A percentile compares a stretch with the other conserved stretches of the same genome.
phyloP scores from a whole-genome alignment of 2,329 filamentous ascomycete genomes.

The Ophiognomonia clavigignenti-juglandacearum region DNA sequence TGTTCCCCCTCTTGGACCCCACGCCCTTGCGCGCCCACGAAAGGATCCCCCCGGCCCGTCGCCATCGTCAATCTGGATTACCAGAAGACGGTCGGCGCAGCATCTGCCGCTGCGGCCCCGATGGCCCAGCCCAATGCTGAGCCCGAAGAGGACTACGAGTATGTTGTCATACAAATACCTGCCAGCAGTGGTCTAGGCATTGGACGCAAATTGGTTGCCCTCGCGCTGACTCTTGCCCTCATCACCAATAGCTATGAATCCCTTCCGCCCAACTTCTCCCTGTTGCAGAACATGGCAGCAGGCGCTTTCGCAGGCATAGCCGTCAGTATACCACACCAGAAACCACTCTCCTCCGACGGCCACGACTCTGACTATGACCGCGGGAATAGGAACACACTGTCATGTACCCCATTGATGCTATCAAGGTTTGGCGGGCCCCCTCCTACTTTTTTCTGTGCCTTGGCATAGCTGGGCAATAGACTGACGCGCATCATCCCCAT shows the following conservation, averaged over 20 bases:
- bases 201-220: neutral
- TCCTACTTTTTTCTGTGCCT: neutral
- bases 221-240: conserved; percentile 17
- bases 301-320: conserved; percentile 96
- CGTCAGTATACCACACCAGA: conserved; percentile 49
- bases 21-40: conserved; percentile 13
- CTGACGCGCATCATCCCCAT: no score
- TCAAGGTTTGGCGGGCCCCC: conserved; percentile 65
- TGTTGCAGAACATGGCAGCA: conserved; percentile 90
- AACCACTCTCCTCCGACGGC: neutral
- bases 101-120: conserved; percentile 61
- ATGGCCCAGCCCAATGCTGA: conserved; percentile 66
- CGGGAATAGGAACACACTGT: conserved; percentile 81
- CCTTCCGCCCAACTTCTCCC: conserved; percentile 88
- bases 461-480: neutral
- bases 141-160: conserved; percentile 63
- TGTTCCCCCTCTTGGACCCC: neutral
- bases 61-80: conserved; percentile 56
- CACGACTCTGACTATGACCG: conserved; percentile 17
- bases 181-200: neutral
- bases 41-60: conserved; percentile 10
- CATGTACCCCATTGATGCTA: conserved; percentile 97
- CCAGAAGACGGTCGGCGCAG: conserved; percentile 58
- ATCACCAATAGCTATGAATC: conserved; percentile 71
- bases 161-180: conserved; percentile 27